These are phyloP conservation scores for Cucurbita ficifolia DNA, from an alignment of 306 rosid species.

Conservation along the genomic window DNA sequence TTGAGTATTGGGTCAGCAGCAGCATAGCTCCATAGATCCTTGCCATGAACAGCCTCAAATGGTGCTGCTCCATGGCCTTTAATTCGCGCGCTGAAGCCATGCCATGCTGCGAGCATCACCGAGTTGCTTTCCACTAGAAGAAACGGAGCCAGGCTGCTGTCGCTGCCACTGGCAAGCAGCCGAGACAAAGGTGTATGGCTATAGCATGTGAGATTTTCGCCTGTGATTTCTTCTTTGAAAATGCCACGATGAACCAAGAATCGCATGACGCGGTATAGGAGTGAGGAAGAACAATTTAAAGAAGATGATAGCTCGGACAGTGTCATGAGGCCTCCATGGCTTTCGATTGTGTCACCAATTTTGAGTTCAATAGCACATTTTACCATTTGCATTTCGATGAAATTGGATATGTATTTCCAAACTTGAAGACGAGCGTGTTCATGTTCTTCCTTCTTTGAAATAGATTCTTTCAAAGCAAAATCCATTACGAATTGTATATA, in stretches of 20 bases:
- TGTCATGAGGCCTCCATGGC: conserved; percentile 33
- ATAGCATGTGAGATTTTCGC: neutral
- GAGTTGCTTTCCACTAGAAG: conserved; percentile 15
- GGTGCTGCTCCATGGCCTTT: neutral
- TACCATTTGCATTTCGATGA: conserved; percentile 34
- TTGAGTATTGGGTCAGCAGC: conserved; percentile 18
- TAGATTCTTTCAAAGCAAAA: neutral
- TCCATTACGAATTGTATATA: neutral
- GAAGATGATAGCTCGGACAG: conserved; percentile 29
- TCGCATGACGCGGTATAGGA: conserved; percentile 29
- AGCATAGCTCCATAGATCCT: conserved; percentile 35
- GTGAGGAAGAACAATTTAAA: conserved; percentile 18
- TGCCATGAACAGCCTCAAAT: conserved; percentile 28
- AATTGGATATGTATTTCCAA: conserved; percentile 43
- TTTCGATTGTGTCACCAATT: conserved; percentile 50
- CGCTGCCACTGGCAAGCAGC: neutral
- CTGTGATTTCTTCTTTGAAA: conserved; percentile 22
- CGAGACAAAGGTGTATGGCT: conserved; percentile 18
- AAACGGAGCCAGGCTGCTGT: conserved; percentile 12
- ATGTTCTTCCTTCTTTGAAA: conserved; percentile 13
- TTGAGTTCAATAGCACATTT: conserved; percentile 59
- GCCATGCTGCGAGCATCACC: conserved; percentile 23
- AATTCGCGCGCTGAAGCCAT: conserved; percentile 12
- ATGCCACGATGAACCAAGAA: conserved; percentile 23
- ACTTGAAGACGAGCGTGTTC: conserved; percentile 18